Conservation (phyloP, 768 basidiomycete genomes). For the Pleurotus eryngii region DNA sequence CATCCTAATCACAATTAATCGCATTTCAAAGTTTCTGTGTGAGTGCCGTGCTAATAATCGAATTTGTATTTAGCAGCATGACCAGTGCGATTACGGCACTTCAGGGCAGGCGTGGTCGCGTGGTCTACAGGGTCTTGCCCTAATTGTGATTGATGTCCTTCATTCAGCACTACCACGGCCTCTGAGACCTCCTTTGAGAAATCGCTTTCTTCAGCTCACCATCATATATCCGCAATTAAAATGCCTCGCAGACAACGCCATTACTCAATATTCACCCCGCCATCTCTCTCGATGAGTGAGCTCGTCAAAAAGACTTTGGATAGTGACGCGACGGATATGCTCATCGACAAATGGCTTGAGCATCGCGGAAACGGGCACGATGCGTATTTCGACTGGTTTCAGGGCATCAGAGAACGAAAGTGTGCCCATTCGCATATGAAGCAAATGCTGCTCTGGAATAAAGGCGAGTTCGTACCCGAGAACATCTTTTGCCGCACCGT, state of each 20-base stretch:
- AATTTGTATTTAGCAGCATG: too few species aligned
- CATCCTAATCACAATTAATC: too few species aligned
- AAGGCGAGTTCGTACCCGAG: constrained; percentile 75
- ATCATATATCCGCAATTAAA: neutral
- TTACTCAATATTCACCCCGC: constrained; percentile 67
- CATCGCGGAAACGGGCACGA: constrained; percentile 59
- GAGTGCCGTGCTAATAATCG: too few species aligned
- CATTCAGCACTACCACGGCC: neutral
- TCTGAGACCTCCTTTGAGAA: neutral
- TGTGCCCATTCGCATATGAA: constrained; percentile 43
- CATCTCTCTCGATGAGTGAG: constrained; percentile 70
- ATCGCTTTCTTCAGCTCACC: neutral
- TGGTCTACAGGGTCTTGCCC: neutral
- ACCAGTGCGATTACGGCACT: neutral
- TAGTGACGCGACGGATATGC: constrained; percentile 71
- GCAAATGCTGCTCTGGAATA: constrained; percentile 57
- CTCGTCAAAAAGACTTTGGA: constrained; percentile 76
- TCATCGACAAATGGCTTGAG: constrained; percentile 84
- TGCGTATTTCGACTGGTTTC: constrained; percentile 77
- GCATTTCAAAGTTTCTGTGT: too few species aligned
- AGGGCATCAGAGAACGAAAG: constrained; percentile 62
- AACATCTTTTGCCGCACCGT: constrained; percentile 79
- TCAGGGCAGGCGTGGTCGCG: constrained; percentile 6
- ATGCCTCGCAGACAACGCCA: constrained; percentile 43
- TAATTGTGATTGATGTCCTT: constrained; percentile 5